Conservation (phyloP, 768 basidiomycete genomes). For the Hortiboletus campestris region DNA sequence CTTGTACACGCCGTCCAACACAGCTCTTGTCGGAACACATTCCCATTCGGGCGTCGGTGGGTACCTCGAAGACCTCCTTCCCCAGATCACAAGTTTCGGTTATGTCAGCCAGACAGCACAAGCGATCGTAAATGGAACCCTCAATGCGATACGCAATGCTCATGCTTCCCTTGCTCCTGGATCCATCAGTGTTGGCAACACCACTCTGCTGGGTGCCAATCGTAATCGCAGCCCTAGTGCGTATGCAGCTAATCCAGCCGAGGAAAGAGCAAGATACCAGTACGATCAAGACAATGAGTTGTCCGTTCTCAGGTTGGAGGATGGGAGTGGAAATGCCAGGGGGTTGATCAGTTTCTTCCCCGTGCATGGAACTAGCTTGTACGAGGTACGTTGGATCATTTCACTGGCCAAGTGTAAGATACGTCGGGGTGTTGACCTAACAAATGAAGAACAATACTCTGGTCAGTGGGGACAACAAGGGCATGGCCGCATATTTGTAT, state of each 20-base stretch:
- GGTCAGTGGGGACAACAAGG: slow-evolving; percentile 82
- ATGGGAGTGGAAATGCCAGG: slow-evolving; percentile 51
- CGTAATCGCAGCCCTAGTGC: slow-evolving; percentile 75
- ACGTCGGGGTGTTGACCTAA: neutral
- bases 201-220: slow-evolving; percentile 65
- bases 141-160: slow-evolving; percentile 66
- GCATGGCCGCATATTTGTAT: slow-evolving; percentile 80
- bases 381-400: slow-evolving; percentile 45
- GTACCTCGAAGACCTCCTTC: slow-evolving; percentile 75
- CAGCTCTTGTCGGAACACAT: slow-evolving; percentile 75
- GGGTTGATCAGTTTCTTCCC: slow-evolving; percentile 76
- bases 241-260: slow-evolving; percentile 71
- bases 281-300: slow-evolving; percentile 76
- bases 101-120: slow-evolving; percentile 70
- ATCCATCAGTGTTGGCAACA: slow-evolving; percentile 62
- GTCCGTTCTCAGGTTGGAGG: slow-evolving; percentile 65
- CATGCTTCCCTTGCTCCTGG: slow-evolving; percentile 62
- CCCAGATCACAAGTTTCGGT: slow-evolving; percentile 71
- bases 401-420: neutral
- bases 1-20: slow-evolving; percentile 66
- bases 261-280: slow-evolving; percentile 63
- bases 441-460: slow-evolving; percentile 68
- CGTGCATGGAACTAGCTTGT: slow-evolving; percentile 80
- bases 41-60: slow-evolving; percentile 76
- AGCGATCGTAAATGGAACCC: slow-evolving; percentile 69